Evolutionary conservation across 352 stramenopile species (phyloP).

Genomic region (Saprolegnia diclina): DNA sequence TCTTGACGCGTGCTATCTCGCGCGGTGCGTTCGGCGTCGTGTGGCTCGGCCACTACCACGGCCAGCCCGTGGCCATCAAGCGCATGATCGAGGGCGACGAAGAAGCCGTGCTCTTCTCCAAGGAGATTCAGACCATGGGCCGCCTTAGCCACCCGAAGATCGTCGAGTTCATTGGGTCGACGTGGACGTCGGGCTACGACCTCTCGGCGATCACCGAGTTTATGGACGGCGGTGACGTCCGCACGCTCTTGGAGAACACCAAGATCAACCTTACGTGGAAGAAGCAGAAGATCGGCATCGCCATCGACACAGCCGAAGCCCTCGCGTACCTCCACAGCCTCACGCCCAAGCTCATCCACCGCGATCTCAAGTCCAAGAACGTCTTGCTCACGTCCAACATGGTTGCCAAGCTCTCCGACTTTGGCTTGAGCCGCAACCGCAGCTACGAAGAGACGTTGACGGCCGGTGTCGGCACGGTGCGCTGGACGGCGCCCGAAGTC

Average conservation of each 20-base stretch:
- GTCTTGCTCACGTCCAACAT: conserved; percentile 71
- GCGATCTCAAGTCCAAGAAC: conserved; percentile 79
- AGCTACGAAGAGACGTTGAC: conserved; percentile 83
- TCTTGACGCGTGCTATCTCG: conserved; percentile 78
- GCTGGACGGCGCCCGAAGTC: conserved; percentile 82
- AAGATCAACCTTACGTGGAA: conserved; percentile 79
- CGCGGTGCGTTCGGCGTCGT: conserved; percentile 77
- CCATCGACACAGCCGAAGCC: conserved; percentile 72
- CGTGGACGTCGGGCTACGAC: conserved; percentile 74
- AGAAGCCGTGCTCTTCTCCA: conserved; percentile 56
- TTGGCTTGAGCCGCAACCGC: conserved; percentile 73
- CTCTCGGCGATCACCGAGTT: conserved; percentile 77
- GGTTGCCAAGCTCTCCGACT: conserved; percentile 82
- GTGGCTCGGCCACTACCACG: conserved; percentile 83
- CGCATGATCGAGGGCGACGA: conserved; percentile 81
- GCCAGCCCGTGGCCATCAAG: conserved; percentile 79
- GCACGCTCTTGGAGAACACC: conserved; percentile 70
- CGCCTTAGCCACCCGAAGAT: conserved; percentile 74
- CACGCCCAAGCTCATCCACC: conserved; percentile 77
- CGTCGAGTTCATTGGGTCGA: conserved; percentile 80
- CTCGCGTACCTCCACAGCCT: conserved; percentile 82
- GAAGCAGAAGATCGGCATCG: conserved; percentile 80
- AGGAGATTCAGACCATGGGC: conserved; percentile 82
- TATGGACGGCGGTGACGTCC: conserved; percentile 81
- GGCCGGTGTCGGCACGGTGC: conserved; percentile 72